These are phyloP conservation scores for Gentiana dahurica DNA, from an alignment of 257 asterid genomes.

Conservation along the genomic window DNA sequence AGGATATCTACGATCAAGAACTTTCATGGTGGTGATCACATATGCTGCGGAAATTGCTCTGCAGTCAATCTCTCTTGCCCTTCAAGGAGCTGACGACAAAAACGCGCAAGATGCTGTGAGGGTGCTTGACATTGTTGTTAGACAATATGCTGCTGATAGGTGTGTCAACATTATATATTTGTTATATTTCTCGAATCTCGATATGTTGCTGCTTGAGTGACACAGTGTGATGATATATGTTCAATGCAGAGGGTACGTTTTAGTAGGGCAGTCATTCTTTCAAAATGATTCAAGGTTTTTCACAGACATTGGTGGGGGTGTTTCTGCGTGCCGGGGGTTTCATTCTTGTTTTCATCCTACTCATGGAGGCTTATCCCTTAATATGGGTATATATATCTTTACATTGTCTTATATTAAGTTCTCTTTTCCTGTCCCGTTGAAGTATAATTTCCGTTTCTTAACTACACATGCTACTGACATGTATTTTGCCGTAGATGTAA, in stretches of 20 bases:
- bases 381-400: conserved; percentile 45
- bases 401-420: conserved; percentile 6
- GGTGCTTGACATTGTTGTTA: conserved; percentile 67
- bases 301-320: conserved; percentile 79
- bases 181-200: neutral
- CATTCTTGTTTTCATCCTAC: conserved; percentile 81
- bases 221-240: conserved; percentile 20
- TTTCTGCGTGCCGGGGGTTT: conserved; percentile 52
- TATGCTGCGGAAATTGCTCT: conserved; percentile 69
- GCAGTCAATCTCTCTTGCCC: conserved; percentile 44
- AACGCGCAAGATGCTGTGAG: conserved; percentile 56
- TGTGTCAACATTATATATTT: conserved; percentile 10
- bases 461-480: no score
- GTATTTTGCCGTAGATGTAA: conserved; percentile 49
- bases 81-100: conserved; percentile 56
- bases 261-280: conserved; percentile 84
- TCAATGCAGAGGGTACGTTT: conserved; percentile 67
- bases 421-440: conserved; percentile 10
- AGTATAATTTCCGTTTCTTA: neutral
- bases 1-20: conserved; percentile 34
- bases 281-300: conserved; percentile 60
- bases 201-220: conserved; percentile 13
- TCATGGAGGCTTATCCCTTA: conserved; percentile 66
- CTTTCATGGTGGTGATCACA: conserved; percentile 55
- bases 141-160: conserved; percentile 93